These are phyloP conservation scores for Phytophthora pisi DNA, from an alignment of 352 stramenopile species.

Conservation along the genomic window DNA sequence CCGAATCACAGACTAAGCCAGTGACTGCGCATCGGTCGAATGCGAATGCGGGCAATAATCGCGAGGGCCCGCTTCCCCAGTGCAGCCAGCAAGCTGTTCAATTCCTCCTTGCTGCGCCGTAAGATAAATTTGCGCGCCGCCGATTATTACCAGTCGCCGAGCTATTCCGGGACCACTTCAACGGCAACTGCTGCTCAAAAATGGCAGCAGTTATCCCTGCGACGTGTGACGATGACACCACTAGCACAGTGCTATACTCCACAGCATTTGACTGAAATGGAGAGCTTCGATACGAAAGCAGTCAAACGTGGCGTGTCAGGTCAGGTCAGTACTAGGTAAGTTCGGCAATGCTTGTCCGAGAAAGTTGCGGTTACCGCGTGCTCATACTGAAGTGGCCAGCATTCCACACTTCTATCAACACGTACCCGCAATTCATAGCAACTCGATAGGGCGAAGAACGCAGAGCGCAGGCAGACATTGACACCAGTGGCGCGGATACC, in stretches of 20 bases:
- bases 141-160: conserved; percentile 4
- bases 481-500: not conserved
- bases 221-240: not conserved
- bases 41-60: not conserved
- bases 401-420: conserved; percentile 1
- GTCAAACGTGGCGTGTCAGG: not conserved
- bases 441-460: not conserved
- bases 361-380: not conserved
- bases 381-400: not conserved
- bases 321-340: not conserved
- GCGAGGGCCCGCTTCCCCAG: not conserved
- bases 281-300: not conserved
- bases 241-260: not conserved
- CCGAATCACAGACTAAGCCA: conserved; percentile 4
- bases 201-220: conserved; percentile 5
- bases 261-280: too few species aligned
- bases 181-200: conserved; percentile 10
- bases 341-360: not conserved
- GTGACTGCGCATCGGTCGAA: conserved; percentile 24
- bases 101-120: not conserved
- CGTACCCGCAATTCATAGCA: not conserved
- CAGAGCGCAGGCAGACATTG: too few species aligned
- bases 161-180: conserved; percentile 14
- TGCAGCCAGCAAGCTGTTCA: conserved; percentile 1
- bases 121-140: not conserved